Evolutionary conservation across 805 yeast genomes (phyloP), one percentile per base, ranked within the genome.

Genomic region (Maudiozyma turicensis): DNA sequence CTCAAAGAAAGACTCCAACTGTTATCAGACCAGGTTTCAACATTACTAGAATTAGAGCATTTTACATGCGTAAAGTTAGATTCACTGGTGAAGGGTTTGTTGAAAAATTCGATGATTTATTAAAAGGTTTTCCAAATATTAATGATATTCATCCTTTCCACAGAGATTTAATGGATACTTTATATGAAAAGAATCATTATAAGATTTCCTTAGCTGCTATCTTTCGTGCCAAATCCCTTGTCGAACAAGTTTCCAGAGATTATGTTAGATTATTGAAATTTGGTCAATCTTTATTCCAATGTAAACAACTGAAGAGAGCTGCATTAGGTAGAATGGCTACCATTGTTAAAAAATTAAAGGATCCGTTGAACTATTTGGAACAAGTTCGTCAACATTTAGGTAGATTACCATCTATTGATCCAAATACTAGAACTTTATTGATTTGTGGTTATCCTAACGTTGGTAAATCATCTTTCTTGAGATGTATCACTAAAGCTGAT

Each of bases 311-410:
- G 67, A 93, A 93, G 71, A 80, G 97, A 65, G 99, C 99, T 58
- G 99, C 98, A 33, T 74, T 93, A 61, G 99, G 99, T 77, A 86
- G 99, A 72, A 93, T 93, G 99, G 99, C 99, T 49, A 93, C 99
- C 35, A 89, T 93, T 62, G 83, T 83, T 63, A 93, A 93, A 77
- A 88, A 95, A 59, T 78, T 93, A 65, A 93, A 91, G 72, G 99
- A 93, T 68, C 91, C 99, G 20, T 75, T 93, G 52, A 78, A 80
- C 45, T 93, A 93, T 72, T 75, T 93, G 67, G 99, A 93, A 73
- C 98, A 93, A 73, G 99, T 93, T 50, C 84, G 99, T 74, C 99
- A 93, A 75, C 99, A 93, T 74, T 78, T 93, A 73, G 96, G 98
- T 61, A 89, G 99, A 79, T 76, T 93, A 61, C 99, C 99, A 52